These are phyloP conservation scores for Bondarzewia mesenterica DNA, from an alignment of 1,284 basidiomycete genomes.

Conservation along the genomic window DNA sequence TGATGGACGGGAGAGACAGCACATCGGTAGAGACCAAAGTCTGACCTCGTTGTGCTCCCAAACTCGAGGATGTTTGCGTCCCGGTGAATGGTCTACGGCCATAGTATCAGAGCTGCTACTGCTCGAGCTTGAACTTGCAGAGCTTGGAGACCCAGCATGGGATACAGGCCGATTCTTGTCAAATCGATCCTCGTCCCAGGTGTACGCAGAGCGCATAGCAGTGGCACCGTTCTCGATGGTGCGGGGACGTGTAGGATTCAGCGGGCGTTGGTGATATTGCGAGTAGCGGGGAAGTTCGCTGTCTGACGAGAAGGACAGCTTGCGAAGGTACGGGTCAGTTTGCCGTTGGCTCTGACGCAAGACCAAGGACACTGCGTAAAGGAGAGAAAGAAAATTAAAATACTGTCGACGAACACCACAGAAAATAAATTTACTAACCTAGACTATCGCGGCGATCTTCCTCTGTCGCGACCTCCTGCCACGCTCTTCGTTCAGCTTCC, in stretches of 20 bases:
- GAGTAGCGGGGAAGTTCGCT: constrained; percentile 5
- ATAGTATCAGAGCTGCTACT: constrained; percentile 4
- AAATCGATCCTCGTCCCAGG: constrained; percentile 11
- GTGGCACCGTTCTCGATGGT: constrained; percentile 5
- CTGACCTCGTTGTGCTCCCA: constrained; percentile 13
- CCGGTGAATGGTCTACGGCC: constrained; percentile 1
- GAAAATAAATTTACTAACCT: constrained; percentile 33
- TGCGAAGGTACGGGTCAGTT: constrained; percentile 3
- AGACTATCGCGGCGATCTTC: constrained; percentile 66
- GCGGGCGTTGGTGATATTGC: constrained; percentile 3
- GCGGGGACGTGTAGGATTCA: constrained; percentile 3
- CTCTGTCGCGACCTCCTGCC: constrained; percentile 50
- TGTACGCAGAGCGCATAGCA: constrained; percentile 11
- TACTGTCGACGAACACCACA: not conserved
- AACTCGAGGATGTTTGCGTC: constrained; percentile 12
- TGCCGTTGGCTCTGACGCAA: constrained; percentile 4
- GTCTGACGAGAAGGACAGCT: constrained; percentile 2
- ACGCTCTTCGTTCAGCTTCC: constrained; percentile 56
- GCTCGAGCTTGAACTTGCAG: constrained; percentile 8
- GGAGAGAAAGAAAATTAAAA: not conserved
- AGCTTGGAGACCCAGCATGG: constrained; percentile 7
- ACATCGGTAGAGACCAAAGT: not conserved
- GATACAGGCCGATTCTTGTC: constrained; percentile 7
- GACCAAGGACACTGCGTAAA: constrained; percentile 7
- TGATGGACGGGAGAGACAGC: not conserved